These are phyloP conservation scores for Elsinoe australis DNA, from an alignment of 2,329 filamentous ascomycete genomes.

Conservation along the genomic window DNA sequence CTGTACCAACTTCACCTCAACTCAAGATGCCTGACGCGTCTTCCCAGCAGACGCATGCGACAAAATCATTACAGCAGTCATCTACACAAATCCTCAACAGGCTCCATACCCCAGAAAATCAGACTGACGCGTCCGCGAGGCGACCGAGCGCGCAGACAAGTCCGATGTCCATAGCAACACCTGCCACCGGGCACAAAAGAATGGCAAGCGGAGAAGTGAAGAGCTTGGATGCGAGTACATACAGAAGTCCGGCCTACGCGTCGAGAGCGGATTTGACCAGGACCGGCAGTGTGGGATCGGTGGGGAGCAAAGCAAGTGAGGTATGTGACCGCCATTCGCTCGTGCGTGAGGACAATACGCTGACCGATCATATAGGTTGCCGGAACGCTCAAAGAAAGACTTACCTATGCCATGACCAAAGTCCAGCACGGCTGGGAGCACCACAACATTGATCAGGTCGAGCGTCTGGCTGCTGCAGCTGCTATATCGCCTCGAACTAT, in stretches of 20 bases:
- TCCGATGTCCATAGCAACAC: slow-evolving; percentile 37
- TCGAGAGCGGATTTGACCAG: slow-evolving; percentile 52
- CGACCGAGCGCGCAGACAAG: slow-evolving; percentile 28
- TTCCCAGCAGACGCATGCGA: slow-evolving; percentile 16
- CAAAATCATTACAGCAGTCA: slow-evolving; percentile 20
- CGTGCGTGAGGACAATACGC: slow-evolving; percentile 1
- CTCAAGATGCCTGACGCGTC: slow-evolving; percentile 13
- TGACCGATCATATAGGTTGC: slow-evolving; percentile 51
- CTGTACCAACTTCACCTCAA: slow-evolving; percentile 24
- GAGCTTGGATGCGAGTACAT: slow-evolving; percentile 31
- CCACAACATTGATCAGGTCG: slow-evolving; percentile 68
- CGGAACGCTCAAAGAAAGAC: slow-evolving; percentile 68
- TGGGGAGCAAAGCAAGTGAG: slow-evolving; percentile 67
- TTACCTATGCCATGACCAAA: slow-evolving; percentile 91
- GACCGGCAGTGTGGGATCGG: slow-evolving; percentile 61
- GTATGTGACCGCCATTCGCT: slow-evolving; percentile 52
- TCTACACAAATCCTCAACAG: slow-evolving; percentile 1
- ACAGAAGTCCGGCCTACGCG: slow-evolving; percentile 27
- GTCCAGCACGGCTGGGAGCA: slow-evolving; percentile 84
- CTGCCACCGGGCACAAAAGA: slow-evolving; percentile 55
- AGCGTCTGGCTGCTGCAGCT: slow-evolving; percentile 62
- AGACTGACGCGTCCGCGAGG: slow-evolving; percentile 19
- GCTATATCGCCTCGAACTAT: slow-evolving; percentile 28
- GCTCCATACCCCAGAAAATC: slow-evolving; percentile 21
- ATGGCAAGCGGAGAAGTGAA: slow-evolving; percentile 71